phyloP scores from a whole-genome alignment of 768 basidiomycete species.

The Russula compacta region DNA sequence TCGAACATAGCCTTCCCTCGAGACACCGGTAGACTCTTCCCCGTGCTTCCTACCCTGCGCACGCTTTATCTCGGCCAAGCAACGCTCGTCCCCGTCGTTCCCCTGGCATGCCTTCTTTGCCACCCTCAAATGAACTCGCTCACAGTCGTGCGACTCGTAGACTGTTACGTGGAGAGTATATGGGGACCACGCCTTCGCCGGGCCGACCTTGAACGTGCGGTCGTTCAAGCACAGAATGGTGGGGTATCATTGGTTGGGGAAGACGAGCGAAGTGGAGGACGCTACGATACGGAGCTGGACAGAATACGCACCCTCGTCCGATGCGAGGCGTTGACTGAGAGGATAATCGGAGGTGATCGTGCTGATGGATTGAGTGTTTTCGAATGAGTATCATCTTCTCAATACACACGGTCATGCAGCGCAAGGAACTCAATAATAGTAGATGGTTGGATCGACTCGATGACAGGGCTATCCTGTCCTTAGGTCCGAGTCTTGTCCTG shows the following conservation, averaged over 20 bases:
- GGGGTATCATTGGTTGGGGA: not conserved
- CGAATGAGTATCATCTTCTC: constrained; percentile 6
- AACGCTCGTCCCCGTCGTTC: constrained; percentile 35
- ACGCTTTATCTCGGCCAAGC: constrained; percentile 43
- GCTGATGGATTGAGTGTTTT: constrained; percentile 24
- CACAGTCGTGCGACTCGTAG: constrained; percentile 36
- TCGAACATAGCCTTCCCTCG: constrained; percentile 38
- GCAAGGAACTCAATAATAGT: not conserved
- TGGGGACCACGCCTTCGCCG: constrained; percentile 48
- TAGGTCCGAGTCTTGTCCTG: not conserved
- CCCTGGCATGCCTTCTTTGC: constrained; percentile 32
- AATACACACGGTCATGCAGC: not conserved
- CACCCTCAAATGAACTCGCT: constrained; percentile 23
- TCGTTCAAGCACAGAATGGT: constrained; percentile 12
- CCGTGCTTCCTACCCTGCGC: constrained; percentile 31
- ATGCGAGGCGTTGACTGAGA: constrained; percentile 44
- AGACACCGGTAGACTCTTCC: constrained; percentile 25
- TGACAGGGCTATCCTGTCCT: not conserved
- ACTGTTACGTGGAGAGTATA: constrained; percentile 46
- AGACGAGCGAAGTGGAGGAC: constrained; percentile 5
- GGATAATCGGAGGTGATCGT: constrained; percentile 46
- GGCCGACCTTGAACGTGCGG: constrained; percentile 38
- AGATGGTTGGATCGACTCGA: not conserved
- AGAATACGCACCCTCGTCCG: constrained; percentile 34
- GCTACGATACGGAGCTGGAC: constrained; percentile 21